Evolutionary conservation across 2,329 filamentous ascomycete genomes (phyloP).

Genomic region (Fusarium marasasianum): DNA sequence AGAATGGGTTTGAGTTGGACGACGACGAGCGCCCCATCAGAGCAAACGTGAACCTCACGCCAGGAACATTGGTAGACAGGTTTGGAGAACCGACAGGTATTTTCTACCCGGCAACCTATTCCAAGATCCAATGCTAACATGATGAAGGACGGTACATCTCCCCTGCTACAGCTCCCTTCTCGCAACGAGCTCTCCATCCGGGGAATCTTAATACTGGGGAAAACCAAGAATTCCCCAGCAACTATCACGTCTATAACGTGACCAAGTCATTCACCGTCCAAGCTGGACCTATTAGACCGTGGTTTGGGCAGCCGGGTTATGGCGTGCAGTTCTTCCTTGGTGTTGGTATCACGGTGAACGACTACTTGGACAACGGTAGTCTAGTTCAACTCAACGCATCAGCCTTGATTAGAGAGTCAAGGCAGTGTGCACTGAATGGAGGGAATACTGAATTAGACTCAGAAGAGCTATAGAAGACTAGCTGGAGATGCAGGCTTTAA

Average conservation of each 20-base stretch:
- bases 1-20: slow-evolving; percentile 51
- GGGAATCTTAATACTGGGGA: slow-evolving; percentile 7
- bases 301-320: slow-evolving; percentile 27
- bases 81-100: slow-evolving; percentile 50
- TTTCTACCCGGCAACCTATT: no score
- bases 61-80: slow-evolving; percentile 56
- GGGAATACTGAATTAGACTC: background rate
- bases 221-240: slow-evolving; percentile 15
- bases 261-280: slow-evolving; percentile 12
- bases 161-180: slow-evolving; percentile 23
- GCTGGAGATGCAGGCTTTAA: background rate
- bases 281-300: slow-evolving; percentile 21
- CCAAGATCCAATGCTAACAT: background rate
- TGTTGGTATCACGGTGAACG: background rate
- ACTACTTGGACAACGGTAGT: slow-evolving; percentile 1
- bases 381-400: background rate
- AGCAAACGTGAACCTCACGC: slow-evolving; percentile 51
- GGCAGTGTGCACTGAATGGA: background rate
- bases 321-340: slow-evolving; percentile 28
- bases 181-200: slow-evolving; percentile 22
- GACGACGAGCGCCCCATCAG: slow-evolving; percentile 48
- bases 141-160: slow-evolving; percentile 16
- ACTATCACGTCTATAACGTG: slow-evolving; percentile 26
- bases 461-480: background rate
- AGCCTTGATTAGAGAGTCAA: background rate